Percentiles rank a stretch among this genome's conserved stretches.
These are phyloP conservation scores for Cercophora samala DNA, from an alignment of 495 filamentous ascomycete species.

Conservation along the genomic window DNA sequence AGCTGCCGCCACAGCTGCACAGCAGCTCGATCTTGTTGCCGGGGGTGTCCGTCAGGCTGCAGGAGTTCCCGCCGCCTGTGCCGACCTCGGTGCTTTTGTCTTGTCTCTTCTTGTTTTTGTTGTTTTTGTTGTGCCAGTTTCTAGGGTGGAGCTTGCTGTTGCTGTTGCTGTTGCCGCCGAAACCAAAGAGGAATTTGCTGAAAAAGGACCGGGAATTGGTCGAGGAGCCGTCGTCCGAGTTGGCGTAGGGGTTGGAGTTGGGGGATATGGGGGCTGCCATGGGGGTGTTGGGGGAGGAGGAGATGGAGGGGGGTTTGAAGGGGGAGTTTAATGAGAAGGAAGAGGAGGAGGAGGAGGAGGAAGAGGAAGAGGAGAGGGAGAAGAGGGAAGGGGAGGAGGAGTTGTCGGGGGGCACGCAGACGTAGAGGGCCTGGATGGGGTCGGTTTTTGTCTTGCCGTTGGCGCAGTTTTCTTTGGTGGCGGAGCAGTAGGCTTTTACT, in stretches of 20 bases:
- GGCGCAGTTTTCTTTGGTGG: constrained; percentile 36
- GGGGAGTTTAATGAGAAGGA: background rate
- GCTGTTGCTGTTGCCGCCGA: background rate
- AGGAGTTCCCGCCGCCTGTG: constrained; percentile 11
- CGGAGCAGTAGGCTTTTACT: constrained; percentile 42
- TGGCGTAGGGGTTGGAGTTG: background rate
- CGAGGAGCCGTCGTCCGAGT: background rate
- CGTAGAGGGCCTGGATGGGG: constrained; percentile 39
- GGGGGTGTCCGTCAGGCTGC: constrained; percentile 14
- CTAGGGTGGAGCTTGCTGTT: background rate
- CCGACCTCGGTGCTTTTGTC: background rate
- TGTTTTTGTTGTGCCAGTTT: background rate
- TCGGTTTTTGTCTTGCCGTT: constrained; percentile 39
- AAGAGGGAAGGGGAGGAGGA: background rate
- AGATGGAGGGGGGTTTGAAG: background rate
- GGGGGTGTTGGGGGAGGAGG: background rate
- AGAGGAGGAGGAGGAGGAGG: too few species aligned
- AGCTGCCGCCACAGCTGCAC: constrained; percentile 39
- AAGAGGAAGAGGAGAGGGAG: background rate
- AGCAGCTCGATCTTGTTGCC: constrained; percentile 37
- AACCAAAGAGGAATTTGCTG: background rate
- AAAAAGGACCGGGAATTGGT: background rate
- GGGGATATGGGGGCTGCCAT: background rate
- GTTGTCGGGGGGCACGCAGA: constrained; percentile 34
- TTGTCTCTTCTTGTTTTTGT: constrained; percentile 1